Base-by-base conservation (phyloP, 495 filamentous ascomycete genomes). In the Entonaema liquescens region DNA sequence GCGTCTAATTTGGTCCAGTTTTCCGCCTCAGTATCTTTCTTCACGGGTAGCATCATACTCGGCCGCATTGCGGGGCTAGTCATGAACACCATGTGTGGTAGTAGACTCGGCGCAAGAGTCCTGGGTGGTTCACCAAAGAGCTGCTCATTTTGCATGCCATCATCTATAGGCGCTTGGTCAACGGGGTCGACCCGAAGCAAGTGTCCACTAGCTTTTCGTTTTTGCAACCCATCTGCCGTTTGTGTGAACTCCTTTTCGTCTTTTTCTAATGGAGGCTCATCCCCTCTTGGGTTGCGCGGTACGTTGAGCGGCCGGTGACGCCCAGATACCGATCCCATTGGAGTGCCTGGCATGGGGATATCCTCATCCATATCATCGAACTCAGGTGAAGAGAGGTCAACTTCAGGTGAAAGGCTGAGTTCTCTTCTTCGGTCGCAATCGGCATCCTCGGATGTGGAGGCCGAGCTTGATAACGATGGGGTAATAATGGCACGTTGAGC, bases 231-330 rank as follows among this genome's bases (percentile, higher is more conserved):
- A 74, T 90, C 89, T 8, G 95, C 95, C 5, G 95, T 98, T 80
- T 95, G 93, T 3, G 93, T 97, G 76, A 99, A 99, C 80, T 98
- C 95, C 73, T 91, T 92, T 82, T 99, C 95, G 70, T 98, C 95
- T 69, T 92, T 91, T 82, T 99, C 95, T 29, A 98, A 86, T 23
- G 93, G 93, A 54, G 96, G 95, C 68, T 91, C 93, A 55, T 88
- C 87, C 7, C 89, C 90, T 60, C 91, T 89, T 62, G 89, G 83
- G 36, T 89, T 91, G 75, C 90, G 90, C 76, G 73, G 82, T 75
- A 77, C 74, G 36, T 66, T 79, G 47, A 72, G 64, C 68, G 68
- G 71, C 59, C 76, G 76, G 59, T 77, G 82, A 61, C 85, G 84
- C 33, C 79, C 79, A 4, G 87, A 85, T 59, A 90, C 88, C 2